phyloP scores from a whole-genome alignment of 306 rosid species.

The Malus asiatica region DNA sequence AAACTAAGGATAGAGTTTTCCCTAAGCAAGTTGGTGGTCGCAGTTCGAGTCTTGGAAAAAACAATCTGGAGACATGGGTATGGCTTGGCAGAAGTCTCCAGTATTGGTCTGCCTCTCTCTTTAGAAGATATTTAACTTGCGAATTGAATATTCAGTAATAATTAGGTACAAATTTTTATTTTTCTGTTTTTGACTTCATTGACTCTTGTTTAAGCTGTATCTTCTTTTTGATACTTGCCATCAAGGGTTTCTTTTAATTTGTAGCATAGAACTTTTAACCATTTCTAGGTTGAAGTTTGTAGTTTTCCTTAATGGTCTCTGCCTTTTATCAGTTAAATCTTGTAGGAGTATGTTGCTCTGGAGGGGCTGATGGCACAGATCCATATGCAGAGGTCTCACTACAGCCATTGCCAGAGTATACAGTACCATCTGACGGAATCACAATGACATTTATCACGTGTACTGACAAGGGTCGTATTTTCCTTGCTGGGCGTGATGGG shows the following conservation, averaged over 20 bases:
- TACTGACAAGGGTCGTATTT: constrained; percentile 85
- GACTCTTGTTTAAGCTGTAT: background rate
- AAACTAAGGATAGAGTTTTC: background rate
- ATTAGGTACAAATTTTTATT: background rate
- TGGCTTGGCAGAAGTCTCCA: background rate
- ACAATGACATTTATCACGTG: constrained; percentile 86
- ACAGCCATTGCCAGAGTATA: constrained; percentile 88
- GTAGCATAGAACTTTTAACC: background rate
- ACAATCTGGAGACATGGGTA: background rate
- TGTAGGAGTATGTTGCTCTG: constrained; percentile 90
- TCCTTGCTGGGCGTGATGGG: constrained; percentile 94
- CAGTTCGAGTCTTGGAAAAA: background rate
- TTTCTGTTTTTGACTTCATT: background rate
- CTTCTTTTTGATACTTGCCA: background rate
- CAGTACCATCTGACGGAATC: constrained; percentile 85
- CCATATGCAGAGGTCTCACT: constrained; percentile 85
- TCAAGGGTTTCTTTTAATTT: background rate
- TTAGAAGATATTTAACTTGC: background rate
- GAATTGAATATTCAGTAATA: background rate
- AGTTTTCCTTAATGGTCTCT: constrained; percentile 27
- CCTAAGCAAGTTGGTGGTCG: background rate
- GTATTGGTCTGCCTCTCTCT: background rate
- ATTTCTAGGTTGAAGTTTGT: background rate
- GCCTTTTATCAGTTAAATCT: constrained; percentile 64
- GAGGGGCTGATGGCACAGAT: constrained; percentile 76